These are phyloP conservation scores for Starmerella asiatica DNA, from an alignment of 805 yeast genomes.

Conservation along the genomic window DNA sequence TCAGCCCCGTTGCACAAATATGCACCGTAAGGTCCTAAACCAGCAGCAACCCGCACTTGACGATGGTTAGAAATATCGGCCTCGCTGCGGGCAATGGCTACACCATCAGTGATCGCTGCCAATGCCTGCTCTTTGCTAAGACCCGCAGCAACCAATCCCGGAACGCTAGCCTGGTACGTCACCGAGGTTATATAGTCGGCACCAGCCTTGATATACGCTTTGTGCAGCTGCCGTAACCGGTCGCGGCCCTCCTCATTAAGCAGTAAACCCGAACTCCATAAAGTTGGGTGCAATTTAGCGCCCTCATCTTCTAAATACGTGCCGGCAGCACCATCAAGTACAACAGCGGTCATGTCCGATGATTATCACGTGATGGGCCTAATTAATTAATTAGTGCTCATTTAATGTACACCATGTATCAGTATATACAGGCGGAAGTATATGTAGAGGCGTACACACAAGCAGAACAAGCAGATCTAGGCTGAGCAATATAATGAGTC, in stretches of 20 bases:
- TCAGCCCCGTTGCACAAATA: slow-evolving; percentile 55
- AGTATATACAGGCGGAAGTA: no score
- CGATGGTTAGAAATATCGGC: slow-evolving; percentile 1
- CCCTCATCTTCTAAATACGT: slow-evolving; percentile 44
- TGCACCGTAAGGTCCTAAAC: slow-evolving; percentile 71
- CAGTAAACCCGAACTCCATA: slow-evolving; percentile 49
- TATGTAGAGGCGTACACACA: no score
- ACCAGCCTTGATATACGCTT: slow-evolving; percentile 40
- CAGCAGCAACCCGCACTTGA: slow-evolving; percentile 37
- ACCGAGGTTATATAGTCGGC: slow-evolving; percentile 43
- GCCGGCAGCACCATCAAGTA: slow-evolving; percentile 55
- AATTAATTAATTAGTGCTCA: no score
- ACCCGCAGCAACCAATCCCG: slow-evolving; percentile 26
- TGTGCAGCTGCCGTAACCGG: slow-evolving; percentile 36
- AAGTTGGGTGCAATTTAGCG: slow-evolving; percentile 32
- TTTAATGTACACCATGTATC: no score
- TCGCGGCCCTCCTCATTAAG: slow-evolving; percentile 32
- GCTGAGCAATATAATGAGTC: no score
- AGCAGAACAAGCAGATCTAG: no score
- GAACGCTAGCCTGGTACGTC: slow-evolving; percentile 47
- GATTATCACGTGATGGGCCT: no score
- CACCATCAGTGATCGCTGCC: slow-evolving; percentile 13
- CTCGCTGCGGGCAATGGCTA: slow-evolving; percentile 23
- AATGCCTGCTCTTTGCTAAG: slow-evolving; percentile 6
- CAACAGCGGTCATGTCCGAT: slow-evolving; percentile 1